Percentiles rank a stretch among this genome's conserved stretches.
Evolutionary conservation across 257 asterid species (phyloP).

Genomic region (Anisodus acutangulus): DNA sequence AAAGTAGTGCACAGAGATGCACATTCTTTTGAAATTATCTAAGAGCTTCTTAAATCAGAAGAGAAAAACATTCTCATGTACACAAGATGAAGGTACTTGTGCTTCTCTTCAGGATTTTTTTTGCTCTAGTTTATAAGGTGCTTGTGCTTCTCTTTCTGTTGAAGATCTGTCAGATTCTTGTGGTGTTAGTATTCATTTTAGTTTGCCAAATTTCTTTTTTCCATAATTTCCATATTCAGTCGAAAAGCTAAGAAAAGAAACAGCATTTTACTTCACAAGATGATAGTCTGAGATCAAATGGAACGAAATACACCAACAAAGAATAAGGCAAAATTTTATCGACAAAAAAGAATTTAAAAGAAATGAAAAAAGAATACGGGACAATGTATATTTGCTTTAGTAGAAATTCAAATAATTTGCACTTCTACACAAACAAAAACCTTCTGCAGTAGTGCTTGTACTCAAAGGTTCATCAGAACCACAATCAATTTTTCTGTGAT

Average conservation of each 20-base stretch:
- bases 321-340: neutral
- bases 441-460: neutral
- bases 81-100: neutral
- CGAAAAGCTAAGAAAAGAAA: neutral
- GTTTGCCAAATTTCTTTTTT: neutral
- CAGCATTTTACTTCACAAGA: neutral
- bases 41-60: neutral
- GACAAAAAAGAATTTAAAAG: neutral
- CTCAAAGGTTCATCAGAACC: neutral
- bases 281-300: neutral
- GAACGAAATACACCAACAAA: slow-evolving; percentile 16
- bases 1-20: too few relatives aligned
- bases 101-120: too few relatives aligned
- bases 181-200: neutral
- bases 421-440: slow-evolving; percentile 26
- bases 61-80: neutral
- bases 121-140: neutral
- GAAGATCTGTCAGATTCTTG: neutral
- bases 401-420: slow-evolving; percentile 11
- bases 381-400: neutral
- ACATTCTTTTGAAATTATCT: neutral
- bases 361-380: neutral
- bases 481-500: neutral
- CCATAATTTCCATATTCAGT: neutral
- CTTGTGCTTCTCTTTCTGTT: neutral